These are phyloP conservation scores for Fusarium xylarioides DNA, from an alignment of 2,329 filamentous ascomycete genomes.

Conservation along the genomic window DNA sequence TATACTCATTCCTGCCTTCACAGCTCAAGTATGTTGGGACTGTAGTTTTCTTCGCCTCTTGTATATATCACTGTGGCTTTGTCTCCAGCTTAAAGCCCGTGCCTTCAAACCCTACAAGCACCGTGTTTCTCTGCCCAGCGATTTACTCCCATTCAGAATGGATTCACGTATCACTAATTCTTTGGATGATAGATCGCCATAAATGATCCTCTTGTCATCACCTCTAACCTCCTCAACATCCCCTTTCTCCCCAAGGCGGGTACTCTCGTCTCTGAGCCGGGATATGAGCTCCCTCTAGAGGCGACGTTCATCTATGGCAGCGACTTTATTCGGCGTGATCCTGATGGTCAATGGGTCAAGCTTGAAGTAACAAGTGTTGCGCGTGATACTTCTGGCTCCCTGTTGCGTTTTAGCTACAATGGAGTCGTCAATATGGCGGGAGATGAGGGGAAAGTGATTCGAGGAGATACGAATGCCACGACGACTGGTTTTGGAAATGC, in stretches of 20 bases:
- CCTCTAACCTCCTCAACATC: slow-evolving; percentile 47
- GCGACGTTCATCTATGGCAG: slow-evolving; percentile 51
- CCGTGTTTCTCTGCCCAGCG: not conserved
- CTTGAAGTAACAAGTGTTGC: slow-evolving; percentile 51
- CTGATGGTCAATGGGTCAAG: slow-evolving; percentile 48
- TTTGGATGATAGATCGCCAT: slow-evolving; percentile 45
- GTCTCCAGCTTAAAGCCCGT: not conserved
- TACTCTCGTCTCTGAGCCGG: slow-evolving; percentile 48
- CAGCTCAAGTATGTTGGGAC: slow-evolving; percentile 45
- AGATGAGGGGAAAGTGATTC: slow-evolving; percentile 47
- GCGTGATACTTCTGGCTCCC: slow-evolving; percentile 44
- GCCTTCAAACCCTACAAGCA: not conserved
- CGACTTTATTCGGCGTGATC: slow-evolving; percentile 53
- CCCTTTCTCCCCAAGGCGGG: slow-evolving; percentile 45
- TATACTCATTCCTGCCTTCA: slow-evolving; percentile 51
- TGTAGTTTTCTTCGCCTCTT: not conserved
- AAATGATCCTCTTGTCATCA: slow-evolving; percentile 46
- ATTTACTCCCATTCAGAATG: not conserved
- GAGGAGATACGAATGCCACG: slow-evolving; percentile 47
- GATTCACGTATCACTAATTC: not conserved
- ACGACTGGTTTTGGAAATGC: slow-evolving; percentile 52
- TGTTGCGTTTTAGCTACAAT: slow-evolving; percentile 51
- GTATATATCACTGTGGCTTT: not conserved
- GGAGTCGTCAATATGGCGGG: slow-evolving; percentile 50
- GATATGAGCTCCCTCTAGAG: slow-evolving; percentile 48